Conservation (phyloP, 495 filamentous ascomycete genomes). For the Podospora fimiseda region DNA sequence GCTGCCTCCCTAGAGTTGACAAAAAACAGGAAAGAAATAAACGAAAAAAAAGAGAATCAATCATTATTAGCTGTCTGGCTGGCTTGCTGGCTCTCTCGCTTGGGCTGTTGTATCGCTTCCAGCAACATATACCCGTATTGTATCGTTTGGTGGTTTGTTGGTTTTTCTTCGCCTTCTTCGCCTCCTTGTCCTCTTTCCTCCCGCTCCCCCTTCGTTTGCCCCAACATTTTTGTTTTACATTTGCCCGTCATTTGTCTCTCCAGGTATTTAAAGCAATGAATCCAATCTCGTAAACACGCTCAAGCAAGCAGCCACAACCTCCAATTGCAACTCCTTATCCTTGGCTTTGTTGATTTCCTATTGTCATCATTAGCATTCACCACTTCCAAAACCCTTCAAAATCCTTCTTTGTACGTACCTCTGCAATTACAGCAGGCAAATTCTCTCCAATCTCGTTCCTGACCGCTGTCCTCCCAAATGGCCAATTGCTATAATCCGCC, state of each 20-base stretch:
- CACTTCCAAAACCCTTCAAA: background rate
- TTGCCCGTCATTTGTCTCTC: too few species aligned
- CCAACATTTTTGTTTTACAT: background rate
- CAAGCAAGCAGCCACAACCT: slow-evolving; percentile 93
- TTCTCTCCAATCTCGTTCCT: slow-evolving; percentile 87
- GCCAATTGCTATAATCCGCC: slow-evolving; percentile 94
- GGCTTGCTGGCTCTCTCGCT: background rate
- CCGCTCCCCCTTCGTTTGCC: background rate
- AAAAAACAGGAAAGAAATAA: slow-evolving; percentile 9
- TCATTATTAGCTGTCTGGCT: background rate
- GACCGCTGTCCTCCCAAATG: slow-evolving; percentile 75
- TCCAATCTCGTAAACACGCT: slow-evolving; percentile 96
- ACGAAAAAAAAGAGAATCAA: background rate
- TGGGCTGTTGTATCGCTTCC: too few species aligned
- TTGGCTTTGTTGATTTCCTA: slow-evolving; percentile 72
- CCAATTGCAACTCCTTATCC: slow-evolving; percentile 91
- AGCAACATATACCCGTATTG: too few species aligned
- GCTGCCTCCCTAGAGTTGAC: background rate
- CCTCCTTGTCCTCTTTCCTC: too few species aligned
- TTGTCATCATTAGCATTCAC: background rate
- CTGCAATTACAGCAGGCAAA: slow-evolving; percentile 76
- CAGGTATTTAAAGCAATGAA: slow-evolving; percentile 77
- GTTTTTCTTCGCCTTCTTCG: too few species aligned
- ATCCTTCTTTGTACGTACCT: slow-evolving; percentile 36
- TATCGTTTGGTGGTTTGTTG: too few species aligned